Base-by-base conservation (phyloP, 2,329 filamentous ascomycete species). In the Lithohypha guttulata region DNA sequence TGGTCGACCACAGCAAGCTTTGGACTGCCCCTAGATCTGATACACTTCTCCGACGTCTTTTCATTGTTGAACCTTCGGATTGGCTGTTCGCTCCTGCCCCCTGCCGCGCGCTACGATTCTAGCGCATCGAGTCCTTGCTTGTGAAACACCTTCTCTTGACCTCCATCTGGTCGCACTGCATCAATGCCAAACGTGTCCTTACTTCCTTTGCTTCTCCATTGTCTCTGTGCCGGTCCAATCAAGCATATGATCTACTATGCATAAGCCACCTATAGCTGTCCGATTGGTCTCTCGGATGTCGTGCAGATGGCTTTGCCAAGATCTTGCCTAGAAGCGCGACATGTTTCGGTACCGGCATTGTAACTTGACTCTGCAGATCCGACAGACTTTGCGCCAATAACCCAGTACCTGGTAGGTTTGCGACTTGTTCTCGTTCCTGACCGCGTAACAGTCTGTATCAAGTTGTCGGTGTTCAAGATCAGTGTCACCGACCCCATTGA, bases 51-150 rank as follows among this genome's bases (percentile, higher is more conserved):
- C 18, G 26, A 39, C 35, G 10, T 22, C n/a, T n/a, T 7, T 22
- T 30, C 26, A n/a, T 39, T 23, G 21, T 19, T 39, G 3, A 19
- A 14, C 14, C 6, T 29, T 30, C 14, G 19, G 6, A 28, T 26
- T 35, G 33, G 33, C 18, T 22, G 9, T 25, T 35, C 18, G 11
- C 34, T 37, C 25, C 34, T 28, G 9, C 19, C 34, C 26, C 34
- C 34, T 37, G 34, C 34, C 35, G 26, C 35, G 26, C 35, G 35
- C 35, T 31, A 39, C 26, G 8, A n/a, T 21, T 21, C 15, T 17
- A 7, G 25, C 11, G 21, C 17, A 23, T 22, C 25, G 20, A 14
- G 9, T 17, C 20, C 23, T 21, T 34, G 18, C 13, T 23, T 34
- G 8, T 6, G 17, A 36, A 36, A 22, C 33, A 27, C 13, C 34